Conservation (phyloP, 2,329 filamentous ascomycete species). For the Neurospora crassa region DNA sequence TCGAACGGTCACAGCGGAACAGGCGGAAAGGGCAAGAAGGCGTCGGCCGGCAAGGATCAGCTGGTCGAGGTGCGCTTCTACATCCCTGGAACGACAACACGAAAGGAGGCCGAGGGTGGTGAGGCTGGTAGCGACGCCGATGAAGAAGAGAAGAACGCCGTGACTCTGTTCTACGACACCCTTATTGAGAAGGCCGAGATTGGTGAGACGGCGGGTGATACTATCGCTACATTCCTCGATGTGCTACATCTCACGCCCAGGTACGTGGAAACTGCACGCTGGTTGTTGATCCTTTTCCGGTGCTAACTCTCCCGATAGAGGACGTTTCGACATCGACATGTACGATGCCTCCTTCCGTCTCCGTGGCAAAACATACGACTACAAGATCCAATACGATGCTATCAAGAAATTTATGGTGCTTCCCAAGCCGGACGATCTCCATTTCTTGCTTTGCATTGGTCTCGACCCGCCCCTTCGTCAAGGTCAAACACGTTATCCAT, state of each 20-base stretch:
- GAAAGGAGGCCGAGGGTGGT: slow-evolving; percentile 64
- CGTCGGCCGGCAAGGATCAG: slow-evolving; percentile 81
- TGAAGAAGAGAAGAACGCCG: slow-evolving; percentile 86
- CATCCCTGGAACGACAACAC: slow-evolving; percentile 81
- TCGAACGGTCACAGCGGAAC: slow-evolving; percentile 66
- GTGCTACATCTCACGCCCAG: slow-evolving; percentile 93
- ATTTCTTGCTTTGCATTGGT: slow-evolving; percentile 89
- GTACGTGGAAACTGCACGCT: slow-evolving; percentile 31
- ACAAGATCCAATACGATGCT: slow-evolving; percentile 97
- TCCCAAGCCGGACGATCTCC: slow-evolving; percentile 95
- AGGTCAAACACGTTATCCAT: slow-evolving; percentile 94
- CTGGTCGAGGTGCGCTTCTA: slow-evolving; percentile 99
- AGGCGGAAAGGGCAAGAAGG: slow-evolving; percentile 73
- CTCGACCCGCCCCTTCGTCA: slow-evolving; percentile 91
- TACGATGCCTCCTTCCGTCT: slow-evolving; percentile 96
- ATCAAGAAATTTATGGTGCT: slow-evolving; percentile 99
- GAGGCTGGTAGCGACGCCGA: slow-evolving; percentile 58
- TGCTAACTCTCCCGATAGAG: slow-evolving; percentile 44
- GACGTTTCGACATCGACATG: slow-evolving; percentile 99
- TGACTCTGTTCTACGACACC: slow-evolving; percentile 95
- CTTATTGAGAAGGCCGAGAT: slow-evolving; percentile 98
- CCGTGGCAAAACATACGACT: slow-evolving; percentile 98
- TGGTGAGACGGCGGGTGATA: slow-evolving; percentile 96
- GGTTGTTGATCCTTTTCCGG: not conserved
- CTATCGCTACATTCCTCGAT: slow-evolving; percentile 93